Evolutionary conservation across 225 moss, liverwort and hornwort species (phyloP).

Genomic region (Rhytidiadelphus loreus): DNA sequence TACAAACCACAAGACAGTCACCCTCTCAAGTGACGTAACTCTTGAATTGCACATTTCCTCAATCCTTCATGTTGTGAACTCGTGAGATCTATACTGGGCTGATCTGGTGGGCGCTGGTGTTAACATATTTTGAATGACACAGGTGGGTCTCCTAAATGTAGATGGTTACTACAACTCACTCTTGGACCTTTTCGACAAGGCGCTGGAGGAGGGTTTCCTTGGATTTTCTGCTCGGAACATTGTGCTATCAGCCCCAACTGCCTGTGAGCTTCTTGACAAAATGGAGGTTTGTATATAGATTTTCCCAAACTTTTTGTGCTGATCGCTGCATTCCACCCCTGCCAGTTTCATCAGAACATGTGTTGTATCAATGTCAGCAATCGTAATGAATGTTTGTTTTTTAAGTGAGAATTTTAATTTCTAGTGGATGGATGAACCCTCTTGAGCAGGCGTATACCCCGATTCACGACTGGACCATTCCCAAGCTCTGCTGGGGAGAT

Average conservation of each 20-base stretch:
- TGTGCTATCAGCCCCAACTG: constrained; percentile 72
- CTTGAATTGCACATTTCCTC: neutral
- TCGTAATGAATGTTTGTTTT: neutral
- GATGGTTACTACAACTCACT: constrained; percentile 89
- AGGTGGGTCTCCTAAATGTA: constrained; percentile 85
- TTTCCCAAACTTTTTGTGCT: neutral
- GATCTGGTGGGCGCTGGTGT: neutral
- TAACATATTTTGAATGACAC: neutral
- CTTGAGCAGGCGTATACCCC: constrained; percentile 11
- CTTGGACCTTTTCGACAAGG: constrained; percentile 72
- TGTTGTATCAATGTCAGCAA: neutral
- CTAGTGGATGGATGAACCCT: neutral
- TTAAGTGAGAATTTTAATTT: neutral
- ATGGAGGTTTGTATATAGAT: constrained; percentile 40
- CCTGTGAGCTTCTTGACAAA: constrained; percentile 86
- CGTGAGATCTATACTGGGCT: neutral
- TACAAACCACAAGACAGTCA: neutral
- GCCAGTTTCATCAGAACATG: neutral
- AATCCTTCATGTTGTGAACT: neutral
- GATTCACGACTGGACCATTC: constrained; percentile 15
- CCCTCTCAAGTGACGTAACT: neutral
- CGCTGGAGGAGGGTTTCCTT: constrained; percentile 76
- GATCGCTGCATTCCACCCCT: neutral
- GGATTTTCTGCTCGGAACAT: constrained; percentile 50
- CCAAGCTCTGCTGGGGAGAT: constrained; percentile 37